Evolutionary conservation across 2,329 filamentous ascomycete genomes (phyloP).

Genomic region (Apiospora aurea): DNA sequence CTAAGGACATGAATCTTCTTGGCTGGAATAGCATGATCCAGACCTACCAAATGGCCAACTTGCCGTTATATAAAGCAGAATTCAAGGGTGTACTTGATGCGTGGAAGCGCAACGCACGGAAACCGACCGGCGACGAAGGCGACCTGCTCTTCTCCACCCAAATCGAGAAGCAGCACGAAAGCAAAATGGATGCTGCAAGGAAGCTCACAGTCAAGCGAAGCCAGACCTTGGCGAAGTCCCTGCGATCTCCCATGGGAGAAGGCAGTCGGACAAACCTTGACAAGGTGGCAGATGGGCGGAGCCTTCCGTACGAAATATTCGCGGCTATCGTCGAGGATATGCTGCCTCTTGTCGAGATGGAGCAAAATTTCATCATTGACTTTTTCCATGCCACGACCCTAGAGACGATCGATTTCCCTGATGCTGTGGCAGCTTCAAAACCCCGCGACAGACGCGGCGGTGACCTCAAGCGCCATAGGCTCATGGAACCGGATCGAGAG

Average conservation of each 20-base stretch:
- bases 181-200: constrained; percentile 75
- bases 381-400: constrained; percentile 95
- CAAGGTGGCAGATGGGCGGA: constrained; percentile 68
- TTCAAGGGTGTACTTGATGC: constrained; percentile 78
- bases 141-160: constrained; percentile 89
- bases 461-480: constrained; percentile 75
- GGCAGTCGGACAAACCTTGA: constrained; percentile 59
- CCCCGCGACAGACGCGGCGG: constrained; percentile 75
- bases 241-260: constrained; percentile 73
- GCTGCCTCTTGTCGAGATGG: constrained; percentile 82
- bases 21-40: constrained; percentile 84
- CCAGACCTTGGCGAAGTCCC: constrained; percentile 80
- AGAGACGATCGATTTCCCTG: constrained; percentile 81
- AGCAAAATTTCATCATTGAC: constrained; percentile 97
- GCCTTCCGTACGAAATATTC: constrained; percentile 83
- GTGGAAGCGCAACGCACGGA: constrained; percentile 82
- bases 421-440: constrained; percentile 71
- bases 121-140: constrained; percentile 76
- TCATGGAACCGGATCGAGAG: constrained; percentile 88
- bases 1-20: constrained; percentile 80
- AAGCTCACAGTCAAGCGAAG: constrained; percentile 95
- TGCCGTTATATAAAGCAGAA: constrained; percentile 80
- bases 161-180: constrained; percentile 84
- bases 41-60: constrained; percentile 80
- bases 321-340: constrained; percentile 81